Percentiles rank a stretch among this genome's conserved stretches.
phyloP scores from a whole-genome alignment of 768 basidiomycete genomes.

The Gyrodon lividus region DNA sequence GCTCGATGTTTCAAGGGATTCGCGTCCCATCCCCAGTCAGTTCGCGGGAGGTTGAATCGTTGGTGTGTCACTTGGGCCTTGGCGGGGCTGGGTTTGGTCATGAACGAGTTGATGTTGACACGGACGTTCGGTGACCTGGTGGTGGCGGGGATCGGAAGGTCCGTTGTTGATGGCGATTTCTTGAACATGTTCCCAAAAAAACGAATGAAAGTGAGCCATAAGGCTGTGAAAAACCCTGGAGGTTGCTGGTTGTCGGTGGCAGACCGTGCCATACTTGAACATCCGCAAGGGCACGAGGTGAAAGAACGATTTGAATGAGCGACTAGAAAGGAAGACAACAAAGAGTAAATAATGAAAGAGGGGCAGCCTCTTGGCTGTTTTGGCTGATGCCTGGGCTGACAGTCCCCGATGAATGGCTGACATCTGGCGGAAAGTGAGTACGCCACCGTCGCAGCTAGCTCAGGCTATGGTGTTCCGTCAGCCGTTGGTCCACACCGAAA shows the following conservation, averaged over 20 bases:
- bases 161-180: conserved; percentile 7
- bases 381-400: background rate
- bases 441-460: no score
- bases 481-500: background rate
- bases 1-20: conserved; percentile 12
- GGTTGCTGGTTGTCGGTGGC: background rate
- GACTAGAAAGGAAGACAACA: background rate
- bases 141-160: conserved; percentile 21
- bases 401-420: background rate
- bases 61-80: background rate
- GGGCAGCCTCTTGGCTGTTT: background rate
- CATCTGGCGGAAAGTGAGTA: background rate
- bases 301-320: background rate
- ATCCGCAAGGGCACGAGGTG: background rate
- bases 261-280: background rate
- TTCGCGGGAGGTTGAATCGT: background rate
- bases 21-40: background rate
- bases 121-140: background rate
- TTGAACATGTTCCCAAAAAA: conserved; percentile 14
- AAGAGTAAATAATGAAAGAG: background rate
- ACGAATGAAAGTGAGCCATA: conserved; percentile 15
- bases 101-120: background rate
- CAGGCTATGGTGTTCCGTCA: background rate
- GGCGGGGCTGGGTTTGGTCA: background rate
- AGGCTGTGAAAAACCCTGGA: conserved; percentile 10